These are phyloP conservation scores for Lichtheimia ornata DNA, from an alignment of 371 early-diverging fungal species.

Conservation along the genomic window DNA sequence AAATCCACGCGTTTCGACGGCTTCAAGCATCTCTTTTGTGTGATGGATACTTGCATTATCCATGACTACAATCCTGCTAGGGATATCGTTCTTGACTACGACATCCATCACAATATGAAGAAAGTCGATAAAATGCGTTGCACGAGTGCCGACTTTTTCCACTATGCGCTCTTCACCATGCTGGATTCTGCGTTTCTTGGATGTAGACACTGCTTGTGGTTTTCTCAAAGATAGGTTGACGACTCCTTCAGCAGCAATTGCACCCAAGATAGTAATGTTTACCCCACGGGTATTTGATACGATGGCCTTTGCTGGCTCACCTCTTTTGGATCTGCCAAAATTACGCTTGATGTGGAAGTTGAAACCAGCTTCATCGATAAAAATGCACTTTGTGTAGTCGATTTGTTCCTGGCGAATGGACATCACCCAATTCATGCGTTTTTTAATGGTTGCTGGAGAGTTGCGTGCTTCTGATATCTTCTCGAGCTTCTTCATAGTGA, in stretches of 20 bases:
- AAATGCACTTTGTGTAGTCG: conserved; percentile 4
- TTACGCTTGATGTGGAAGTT: conserved; percentile 13
- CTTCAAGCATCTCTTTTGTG: background rate
- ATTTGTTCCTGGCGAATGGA: background rate
- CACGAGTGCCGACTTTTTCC: conserved; percentile 5
- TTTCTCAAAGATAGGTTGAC: conserved; percentile 10
- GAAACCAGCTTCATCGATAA: conserved; percentile 16
- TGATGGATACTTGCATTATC: conserved; percentile 15
- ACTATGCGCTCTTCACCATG: too few relatives aligned
- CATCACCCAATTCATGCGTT: conserved; percentile 4
- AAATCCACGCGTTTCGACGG: conserved; percentile 9
- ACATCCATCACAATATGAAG: conserved; percentile 6
- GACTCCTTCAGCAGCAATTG: conserved; percentile 9
- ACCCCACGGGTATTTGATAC: background rate
- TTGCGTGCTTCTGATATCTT: conserved; percentile 9
- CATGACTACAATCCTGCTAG: conserved; percentile 5
- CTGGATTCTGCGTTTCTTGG: conserved; percentile 7
- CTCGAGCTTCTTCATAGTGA: conserved; percentile 22
- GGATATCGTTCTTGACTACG: conserved; percentile 7
- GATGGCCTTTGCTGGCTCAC: conserved; percentile 12
- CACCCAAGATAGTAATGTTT: conserved; percentile 11
- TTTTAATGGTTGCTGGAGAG: background rate
- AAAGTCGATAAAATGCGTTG: conserved; percentile 10
- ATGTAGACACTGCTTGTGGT: background rate
- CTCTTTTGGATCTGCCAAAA: conserved; percentile 14